phyloP scores from a whole-genome alignment of 2,329 filamentous ascomycete genomes.

The Cordyceps javanica region DNA sequence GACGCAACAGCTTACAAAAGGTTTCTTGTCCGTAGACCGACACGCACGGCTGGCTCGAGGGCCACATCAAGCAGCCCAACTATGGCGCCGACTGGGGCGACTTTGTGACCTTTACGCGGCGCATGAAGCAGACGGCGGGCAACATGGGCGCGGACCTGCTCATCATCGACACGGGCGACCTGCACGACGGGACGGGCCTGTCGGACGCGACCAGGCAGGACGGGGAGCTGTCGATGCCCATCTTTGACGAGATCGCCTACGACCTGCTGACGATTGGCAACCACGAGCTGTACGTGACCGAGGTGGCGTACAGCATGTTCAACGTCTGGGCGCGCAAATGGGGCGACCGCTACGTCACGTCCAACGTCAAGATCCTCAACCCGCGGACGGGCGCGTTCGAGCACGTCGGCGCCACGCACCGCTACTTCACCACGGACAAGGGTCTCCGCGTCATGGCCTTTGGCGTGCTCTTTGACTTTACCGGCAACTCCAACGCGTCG shows the following conservation, averaged over 20 bases:
- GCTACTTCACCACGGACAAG: constrained; percentile 37
- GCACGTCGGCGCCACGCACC: constrained; percentile 37
- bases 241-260: constrained; percentile 37
- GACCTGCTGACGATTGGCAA: constrained; percentile 46
- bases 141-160: constrained; percentile 53
- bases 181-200: constrained; percentile 61
- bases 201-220: constrained; percentile 55
- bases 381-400: constrained; percentile 31
- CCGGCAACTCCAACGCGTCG: constrained; percentile 55
- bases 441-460: constrained; percentile 40
- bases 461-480: constrained; percentile 41
- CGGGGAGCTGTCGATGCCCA: constrained; percentile 45
- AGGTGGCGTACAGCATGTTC: constrained; percentile 57
- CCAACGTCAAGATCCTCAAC: constrained; percentile 39
- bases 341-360: constrained; percentile 39
- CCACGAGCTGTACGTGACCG: constrained; percentile 59
- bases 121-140: constrained; percentile 53
- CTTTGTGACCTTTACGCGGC: constrained; percentile 53
- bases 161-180: constrained; percentile 56
- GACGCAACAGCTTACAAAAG: not conserved
- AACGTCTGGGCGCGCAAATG: constrained; percentile 52
- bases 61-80: constrained; percentile 55
- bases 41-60: constrained; percentile 56
- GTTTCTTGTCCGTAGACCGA: constrained; percentile 43
- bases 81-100: constrained; percentile 64